phyloP scores from a whole-genome alignment of 2,329 filamentous ascomycete genomes.

The Diaporthe citriasiana region DNA sequence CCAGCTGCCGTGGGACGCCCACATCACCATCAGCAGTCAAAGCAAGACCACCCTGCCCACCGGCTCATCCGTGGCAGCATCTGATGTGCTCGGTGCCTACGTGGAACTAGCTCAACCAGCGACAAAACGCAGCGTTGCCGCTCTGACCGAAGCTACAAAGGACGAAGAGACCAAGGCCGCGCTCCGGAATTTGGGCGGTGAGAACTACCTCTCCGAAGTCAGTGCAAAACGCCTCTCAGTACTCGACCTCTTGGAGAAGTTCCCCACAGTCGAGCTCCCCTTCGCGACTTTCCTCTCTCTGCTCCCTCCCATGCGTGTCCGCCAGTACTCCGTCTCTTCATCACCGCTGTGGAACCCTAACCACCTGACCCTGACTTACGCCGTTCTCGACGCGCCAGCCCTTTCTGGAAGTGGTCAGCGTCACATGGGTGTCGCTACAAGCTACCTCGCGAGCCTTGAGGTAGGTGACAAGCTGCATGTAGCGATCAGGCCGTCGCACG shows the following conservation, averaged over 20 bases:
- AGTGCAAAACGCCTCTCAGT: conserved; percentile 66
- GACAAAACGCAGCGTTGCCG: conserved; percentile 66
- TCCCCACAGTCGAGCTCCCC: conserved; percentile 65
- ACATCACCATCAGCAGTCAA: conserved; percentile 69
- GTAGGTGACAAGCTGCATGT: conserved; percentile 62
- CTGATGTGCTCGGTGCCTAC: conserved; percentile 76
- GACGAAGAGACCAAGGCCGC: conserved; percentile 58
- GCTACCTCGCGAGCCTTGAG: conserved; percentile 67
- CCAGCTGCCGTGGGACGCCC: conserved; percentile 76
- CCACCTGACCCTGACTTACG: conserved; percentile 75
- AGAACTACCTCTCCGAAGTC: conserved; percentile 56
- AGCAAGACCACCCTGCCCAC: conserved; percentile 67
- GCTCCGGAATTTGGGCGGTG: conserved; percentile 56
- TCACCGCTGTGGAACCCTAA: conserved; percentile 72
- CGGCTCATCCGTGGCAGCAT: conserved; percentile 69
- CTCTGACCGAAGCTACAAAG: conserved; percentile 62
- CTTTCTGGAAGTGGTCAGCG: conserved; percentile 61
- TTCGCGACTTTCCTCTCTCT: conserved; percentile 73
- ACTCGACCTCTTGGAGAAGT: conserved; percentile 73
- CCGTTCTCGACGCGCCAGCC: conserved; percentile 71
- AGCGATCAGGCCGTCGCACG: conserved; percentile 60
- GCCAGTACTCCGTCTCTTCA: conserved; percentile 76
- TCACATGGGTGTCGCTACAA: conserved; percentile 71
- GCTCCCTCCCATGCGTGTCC: conserved; percentile 71
- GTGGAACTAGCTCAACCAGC: conserved; percentile 80